Evolutionary conservation across 106 monocot genomes (phyloP).

Genomic region (Alisma plantagoaquatica): DNA sequence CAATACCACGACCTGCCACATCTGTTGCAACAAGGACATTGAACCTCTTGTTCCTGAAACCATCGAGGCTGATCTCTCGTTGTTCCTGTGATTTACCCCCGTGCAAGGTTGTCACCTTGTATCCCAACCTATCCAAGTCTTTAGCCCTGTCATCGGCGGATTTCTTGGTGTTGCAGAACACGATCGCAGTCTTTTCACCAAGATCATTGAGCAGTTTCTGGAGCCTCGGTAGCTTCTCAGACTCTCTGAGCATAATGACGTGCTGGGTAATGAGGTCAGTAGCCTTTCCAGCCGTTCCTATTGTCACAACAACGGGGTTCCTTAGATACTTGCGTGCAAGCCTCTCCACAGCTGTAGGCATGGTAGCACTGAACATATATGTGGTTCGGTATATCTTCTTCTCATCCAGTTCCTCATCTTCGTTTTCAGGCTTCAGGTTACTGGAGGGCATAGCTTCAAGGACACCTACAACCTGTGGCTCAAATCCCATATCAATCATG

Average conservation of each 20-base stretch:
- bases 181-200: slow-evolving; percentile 89
- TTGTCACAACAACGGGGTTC: slow-evolving; percentile 94
- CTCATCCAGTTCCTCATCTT: slow-evolving; percentile 90
- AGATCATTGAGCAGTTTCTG: slow-evolving; percentile 79
- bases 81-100: slow-evolving; percentile 98
- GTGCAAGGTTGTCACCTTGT: slow-evolving; percentile 79
- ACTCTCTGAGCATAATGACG: slow-evolving; percentile 86
- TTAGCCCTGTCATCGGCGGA: slow-evolving; percentile 79
- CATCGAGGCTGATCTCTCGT: slow-evolving; percentile 93
- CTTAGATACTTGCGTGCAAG: slow-evolving; percentile 87
- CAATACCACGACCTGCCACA: slow-evolving; percentile 96
- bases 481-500: slow-evolving; percentile 99
- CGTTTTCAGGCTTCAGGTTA: slow-evolving; percentile 97
- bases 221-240: slow-evolving; percentile 76
- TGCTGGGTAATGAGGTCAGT: slow-evolving; percentile 93
- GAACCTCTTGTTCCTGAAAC: slow-evolving; percentile 77
- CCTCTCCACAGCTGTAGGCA: slow-evolving; percentile 90
- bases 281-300: slow-evolving; percentile 90
- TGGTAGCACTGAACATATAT: slow-evolving; percentile 99
- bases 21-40: slow-evolving; percentile 95
- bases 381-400: slow-evolving; percentile 95
- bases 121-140: slow-evolving; percentile 79
- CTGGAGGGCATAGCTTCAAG: slow-evolving; percentile 98
- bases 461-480: slow-evolving; percentile 99
- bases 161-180: slow-evolving; percentile 93